phyloP scores from a whole-genome alignment of 352 stramenopile species.

The Globisporangium perplexum region DNA sequence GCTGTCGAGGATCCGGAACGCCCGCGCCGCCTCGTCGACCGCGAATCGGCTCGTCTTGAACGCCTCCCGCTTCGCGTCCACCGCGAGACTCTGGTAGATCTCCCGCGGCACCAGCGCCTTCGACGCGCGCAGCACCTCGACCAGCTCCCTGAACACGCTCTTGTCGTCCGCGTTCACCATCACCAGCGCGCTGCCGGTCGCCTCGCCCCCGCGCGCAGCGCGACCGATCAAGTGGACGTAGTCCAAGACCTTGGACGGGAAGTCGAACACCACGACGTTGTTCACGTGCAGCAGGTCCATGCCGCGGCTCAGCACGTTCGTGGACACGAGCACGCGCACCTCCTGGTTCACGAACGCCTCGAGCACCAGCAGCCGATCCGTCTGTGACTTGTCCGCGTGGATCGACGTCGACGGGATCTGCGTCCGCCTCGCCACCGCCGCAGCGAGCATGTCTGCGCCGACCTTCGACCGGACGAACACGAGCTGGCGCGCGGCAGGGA shows the following conservation, averaged over 20 bases:
- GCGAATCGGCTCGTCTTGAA: conserved; percentile 13
- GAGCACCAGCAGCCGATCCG: conserved; percentile 40
- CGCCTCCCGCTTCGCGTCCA: conserved; percentile 12
- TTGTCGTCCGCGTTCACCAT: conserved; percentile 41
- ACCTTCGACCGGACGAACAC: conserved; percentile 69
- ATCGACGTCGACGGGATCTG: conserved; percentile 30
- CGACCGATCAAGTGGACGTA: conserved; percentile 69
- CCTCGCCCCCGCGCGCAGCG: conserved; percentile 22
- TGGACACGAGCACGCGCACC: conserved; percentile 50
- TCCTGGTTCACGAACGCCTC: conserved; percentile 55
- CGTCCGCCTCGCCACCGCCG: conserved; percentile 42
- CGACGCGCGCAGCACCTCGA: conserved; percentile 22
- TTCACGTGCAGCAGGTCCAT: conserved; percentile 63
- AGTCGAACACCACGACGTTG: conserved; percentile 72
- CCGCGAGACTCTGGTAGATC: conserved; percentile 36
- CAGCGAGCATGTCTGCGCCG: conserved; percentile 54
- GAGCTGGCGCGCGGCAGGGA: conserved; percentile 23
- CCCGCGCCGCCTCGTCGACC: conserved; percentile 40
- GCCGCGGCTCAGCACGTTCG: conserved; percentile 64
- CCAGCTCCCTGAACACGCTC: conserved; percentile 36
- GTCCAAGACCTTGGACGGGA: conserved; percentile 44
- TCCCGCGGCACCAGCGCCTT: conserved; percentile 27
- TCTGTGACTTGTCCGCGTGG: conserved; percentile 59
- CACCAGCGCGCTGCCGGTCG: conserved; percentile 23
- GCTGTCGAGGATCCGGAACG: conserved; percentile 31